Evolutionary conservation across 1,284 basidiomycete species (phyloP), one percentile per base, ranked within the genome.

Genomic region (Marasmius oreades): DNA sequence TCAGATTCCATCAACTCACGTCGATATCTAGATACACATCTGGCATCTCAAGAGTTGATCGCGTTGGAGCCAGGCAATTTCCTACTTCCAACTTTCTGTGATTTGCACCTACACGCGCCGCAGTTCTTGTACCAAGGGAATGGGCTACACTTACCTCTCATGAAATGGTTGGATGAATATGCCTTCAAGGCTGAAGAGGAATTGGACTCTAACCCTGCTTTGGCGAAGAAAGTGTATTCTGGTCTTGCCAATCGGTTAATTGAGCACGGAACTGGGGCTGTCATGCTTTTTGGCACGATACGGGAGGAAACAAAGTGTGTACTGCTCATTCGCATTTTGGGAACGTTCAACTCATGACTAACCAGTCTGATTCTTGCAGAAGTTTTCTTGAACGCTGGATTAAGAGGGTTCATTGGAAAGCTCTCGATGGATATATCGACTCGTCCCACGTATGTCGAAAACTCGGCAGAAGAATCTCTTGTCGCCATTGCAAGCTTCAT

Each of bases 61-160:
- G 69, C 66, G 24, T 57, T 69, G 14, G 46, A 43, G 2, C 47
- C 60, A 2, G 85, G 86, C 22, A 78, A 75, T 44, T 92, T 93
- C 69, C 59, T 94, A 36, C 62, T 90, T 5, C 91, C 92, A 0
- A 83, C 85, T 0, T 95, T 93, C 68, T 82, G 81, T 61, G 92
- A 93, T 68, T 74, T 91, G 8, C 92, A 93, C 66, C 77, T 93
- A 0, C 92, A 95, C 67, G 90, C 91, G 0, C 90, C 92, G 1
- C 92, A 94, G 66, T 93, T 89, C 66, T 76, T 93, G 37, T 93
- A 93, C 60, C 87, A 91, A 59, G 92, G 92, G 2, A 92, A 85
- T 5, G 92, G 92, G 0, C 77, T 93, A 5, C 88, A 94, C 66
- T 78, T 92, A 3, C 89, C 92, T 0, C 72, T 95, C 36, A 88